These are phyloP conservation scores for Lentinula guzmanii DNA, from an alignment of 768 basidiomycete species.

Conservation along the genomic window DNA sequence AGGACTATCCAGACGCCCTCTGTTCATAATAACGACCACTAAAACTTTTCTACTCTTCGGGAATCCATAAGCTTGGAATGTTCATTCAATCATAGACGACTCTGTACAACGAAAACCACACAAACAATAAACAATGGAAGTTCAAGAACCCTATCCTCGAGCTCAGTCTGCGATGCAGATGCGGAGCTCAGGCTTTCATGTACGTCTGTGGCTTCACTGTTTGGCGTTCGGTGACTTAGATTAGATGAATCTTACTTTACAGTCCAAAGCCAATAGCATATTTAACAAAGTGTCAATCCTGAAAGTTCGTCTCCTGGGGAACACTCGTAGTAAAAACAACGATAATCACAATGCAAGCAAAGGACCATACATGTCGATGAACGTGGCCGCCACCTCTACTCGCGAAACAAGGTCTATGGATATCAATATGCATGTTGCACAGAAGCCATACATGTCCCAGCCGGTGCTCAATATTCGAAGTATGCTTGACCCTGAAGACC, in stretches of 20 bases:
- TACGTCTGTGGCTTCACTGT: slow-evolving; percentile 10
- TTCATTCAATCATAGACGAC: background rate
- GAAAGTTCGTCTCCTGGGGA: background rate
- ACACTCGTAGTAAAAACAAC: background rate
- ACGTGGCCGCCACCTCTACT: slow-evolving; percentile 16
- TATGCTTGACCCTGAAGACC: background rate
- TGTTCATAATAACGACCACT: no score
- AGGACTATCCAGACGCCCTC: no score
- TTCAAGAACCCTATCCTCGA: slow-evolving; percentile 16
- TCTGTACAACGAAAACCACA: background rate
- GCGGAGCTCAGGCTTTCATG: slow-evolving; percentile 19
- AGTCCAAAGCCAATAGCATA: background rate
- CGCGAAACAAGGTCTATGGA: slow-evolving; percentile 27
- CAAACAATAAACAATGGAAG: background rate
- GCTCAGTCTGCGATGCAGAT: slow-evolving; percentile 17
- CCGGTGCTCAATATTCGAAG: slow-evolving; percentile 24
- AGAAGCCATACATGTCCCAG: slow-evolving; percentile 43
- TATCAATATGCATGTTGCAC: slow-evolving; percentile 10
- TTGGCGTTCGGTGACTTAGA: background rate
- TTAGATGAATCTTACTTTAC: background rate
- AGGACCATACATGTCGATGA: slow-evolving; percentile 5
- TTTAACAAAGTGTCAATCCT: background rate
- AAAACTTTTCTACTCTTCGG: background rate
- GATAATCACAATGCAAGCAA: background rate
- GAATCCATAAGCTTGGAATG: background rate